phyloP scores from a whole-genome alignment of 768 basidiomycete species.

The Russula sp. region DNA sequence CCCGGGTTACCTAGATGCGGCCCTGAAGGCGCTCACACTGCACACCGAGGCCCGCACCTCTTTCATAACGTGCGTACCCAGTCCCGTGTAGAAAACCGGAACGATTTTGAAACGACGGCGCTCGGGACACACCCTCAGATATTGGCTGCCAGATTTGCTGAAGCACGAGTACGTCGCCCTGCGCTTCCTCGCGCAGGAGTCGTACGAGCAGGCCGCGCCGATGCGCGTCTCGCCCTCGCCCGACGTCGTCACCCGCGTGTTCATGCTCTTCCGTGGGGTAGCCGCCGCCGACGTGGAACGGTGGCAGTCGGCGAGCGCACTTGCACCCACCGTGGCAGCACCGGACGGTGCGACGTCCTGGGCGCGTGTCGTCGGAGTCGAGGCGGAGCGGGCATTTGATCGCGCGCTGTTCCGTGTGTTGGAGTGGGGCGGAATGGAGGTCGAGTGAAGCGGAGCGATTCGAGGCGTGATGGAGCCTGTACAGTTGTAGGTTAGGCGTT shows the following conservation, averaged over 20 bases:
- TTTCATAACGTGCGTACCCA: conserved; percentile 38
- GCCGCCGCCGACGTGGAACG: conserved; percentile 19
- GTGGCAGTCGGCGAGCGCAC: conserved; percentile 30
- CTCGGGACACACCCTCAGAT: conserved; percentile 18
- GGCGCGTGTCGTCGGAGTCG: conserved; percentile 34
- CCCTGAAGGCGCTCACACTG: conserved; percentile 31
- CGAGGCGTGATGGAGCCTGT: not conserved
- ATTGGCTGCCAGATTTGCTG: conserved; percentile 41
- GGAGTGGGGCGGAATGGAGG: conserved; percentile 38
- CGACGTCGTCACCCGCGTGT: conserved; percentile 40
- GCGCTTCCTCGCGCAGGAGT: conserved; percentile 40
- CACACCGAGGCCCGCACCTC: conserved; percentile 40
- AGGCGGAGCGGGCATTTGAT: conserved; percentile 28
- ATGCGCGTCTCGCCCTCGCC: conserved; percentile 37
- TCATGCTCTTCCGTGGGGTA: conserved; percentile 44
- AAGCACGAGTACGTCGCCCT: conserved; percentile 39
- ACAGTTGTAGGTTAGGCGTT: no score
- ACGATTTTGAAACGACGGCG: no score
- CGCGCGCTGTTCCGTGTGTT: conserved; percentile 35
- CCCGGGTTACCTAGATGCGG: conserved; percentile 36
- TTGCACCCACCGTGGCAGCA: conserved; percentile 16
- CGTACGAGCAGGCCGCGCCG: conserved; percentile 38
- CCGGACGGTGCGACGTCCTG: conserved; percentile 28
- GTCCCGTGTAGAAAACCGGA: not conserved
- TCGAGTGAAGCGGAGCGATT: not conserved